A percentile compares a stretch with the other conserved stretches of the same genome.
These are phyloP conservation scores for Lachnellula hyalina DNA, from an alignment of 2,329 filamentous ascomycete species.

Conservation along the genomic window DNA sequence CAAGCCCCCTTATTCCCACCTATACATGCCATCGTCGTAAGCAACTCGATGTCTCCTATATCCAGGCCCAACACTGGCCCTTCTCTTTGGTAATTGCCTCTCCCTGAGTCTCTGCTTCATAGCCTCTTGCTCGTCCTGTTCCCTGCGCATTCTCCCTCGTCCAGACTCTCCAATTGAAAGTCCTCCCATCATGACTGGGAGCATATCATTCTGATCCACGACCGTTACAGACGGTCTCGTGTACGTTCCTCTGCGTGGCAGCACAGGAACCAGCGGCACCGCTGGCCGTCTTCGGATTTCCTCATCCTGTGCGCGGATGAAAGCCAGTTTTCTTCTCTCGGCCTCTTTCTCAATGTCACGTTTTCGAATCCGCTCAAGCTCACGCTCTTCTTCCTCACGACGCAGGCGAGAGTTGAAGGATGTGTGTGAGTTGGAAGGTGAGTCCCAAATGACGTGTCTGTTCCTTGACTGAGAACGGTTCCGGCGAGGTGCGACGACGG, in stretches of 20 bases:
- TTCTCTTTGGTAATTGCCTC: slow-evolving; percentile 19
- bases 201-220: slow-evolving; percentile 15
- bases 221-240: slow-evolving; percentile 24
- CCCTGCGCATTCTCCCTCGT: slow-evolving; percentile 9
- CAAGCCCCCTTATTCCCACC: slow-evolving; percentile 31
- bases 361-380: not conserved
- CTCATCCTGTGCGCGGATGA: slow-evolving; percentile 24
- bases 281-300: slow-evolving; percentile 26
- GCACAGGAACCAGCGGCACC: slow-evolving; percentile 19
- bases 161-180: slow-evolving; percentile 6
- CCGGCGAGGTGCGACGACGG: slow-evolving; percentile 17
- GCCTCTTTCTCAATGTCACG: slow-evolving; percentile 6
- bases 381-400: slow-evolving; percentile 13
- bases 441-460: slow-evolving; percentile 16
- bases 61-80: slow-evolving; percentile 23
- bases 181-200: slow-evolving; percentile 16
- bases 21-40: slow-evolving; percentile 29
- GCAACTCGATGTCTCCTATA: slow-evolving; percentile 22
- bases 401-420: slow-evolving; percentile 15
- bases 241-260: slow-evolving; percentile 3
- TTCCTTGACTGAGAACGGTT: slow-evolving; percentile 10
- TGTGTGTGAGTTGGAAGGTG: slow-evolving; percentile 22
- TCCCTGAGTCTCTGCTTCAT: slow-evolving; percentile 21
- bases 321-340: slow-evolving; percentile 13
- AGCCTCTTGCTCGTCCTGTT: slow-evolving; percentile 18